phyloP scores from a whole-genome alignment of 2,329 filamentous ascomycete species.

The Colletotrichum agaves region DNA sequence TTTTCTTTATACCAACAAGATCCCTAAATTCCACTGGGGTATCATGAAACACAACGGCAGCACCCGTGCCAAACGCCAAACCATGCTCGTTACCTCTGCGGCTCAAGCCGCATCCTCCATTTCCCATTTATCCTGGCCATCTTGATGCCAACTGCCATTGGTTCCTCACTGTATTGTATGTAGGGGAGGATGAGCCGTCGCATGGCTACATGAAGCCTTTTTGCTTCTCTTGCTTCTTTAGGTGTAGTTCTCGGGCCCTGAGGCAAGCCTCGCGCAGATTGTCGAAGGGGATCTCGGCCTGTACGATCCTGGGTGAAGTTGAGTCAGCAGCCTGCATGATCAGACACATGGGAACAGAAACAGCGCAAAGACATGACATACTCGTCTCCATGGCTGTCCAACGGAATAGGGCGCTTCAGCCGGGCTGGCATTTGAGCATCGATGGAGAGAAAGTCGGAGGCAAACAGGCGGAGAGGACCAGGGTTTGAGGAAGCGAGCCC shows the following conservation, averaged over 20 bases:
- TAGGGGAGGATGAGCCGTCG: not conserved
- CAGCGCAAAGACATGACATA: not conserved
- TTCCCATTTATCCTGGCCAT: not conserved
- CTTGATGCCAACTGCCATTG: not conserved
- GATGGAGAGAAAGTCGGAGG: not conserved
- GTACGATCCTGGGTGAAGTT: not conserved
- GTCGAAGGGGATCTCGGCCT: not conserved
- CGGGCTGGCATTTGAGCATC: not conserved
- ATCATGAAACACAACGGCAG: not conserved
- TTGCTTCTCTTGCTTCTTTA: not conserved
- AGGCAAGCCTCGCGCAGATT: not conserved
- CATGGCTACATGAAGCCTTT: not conserved
- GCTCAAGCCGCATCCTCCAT: not conserved
- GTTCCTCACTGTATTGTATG: not conserved
- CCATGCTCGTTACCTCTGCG: not conserved
- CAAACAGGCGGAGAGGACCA: not conserved
- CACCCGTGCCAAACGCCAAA: not conserved
- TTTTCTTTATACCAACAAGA: not conserved
- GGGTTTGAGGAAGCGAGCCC: not conserved
- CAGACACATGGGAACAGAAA: not conserved
- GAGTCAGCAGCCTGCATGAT: not conserved
- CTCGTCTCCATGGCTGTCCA: not conserved
- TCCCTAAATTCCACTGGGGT: conserved; percentile 1
- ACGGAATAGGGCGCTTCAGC: not conserved
- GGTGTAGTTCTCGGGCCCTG: not conserved